phyloP scores from a whole-genome alignment of 352 stramenopile genomes.

The Phytophthora pinifolia region DNA sequence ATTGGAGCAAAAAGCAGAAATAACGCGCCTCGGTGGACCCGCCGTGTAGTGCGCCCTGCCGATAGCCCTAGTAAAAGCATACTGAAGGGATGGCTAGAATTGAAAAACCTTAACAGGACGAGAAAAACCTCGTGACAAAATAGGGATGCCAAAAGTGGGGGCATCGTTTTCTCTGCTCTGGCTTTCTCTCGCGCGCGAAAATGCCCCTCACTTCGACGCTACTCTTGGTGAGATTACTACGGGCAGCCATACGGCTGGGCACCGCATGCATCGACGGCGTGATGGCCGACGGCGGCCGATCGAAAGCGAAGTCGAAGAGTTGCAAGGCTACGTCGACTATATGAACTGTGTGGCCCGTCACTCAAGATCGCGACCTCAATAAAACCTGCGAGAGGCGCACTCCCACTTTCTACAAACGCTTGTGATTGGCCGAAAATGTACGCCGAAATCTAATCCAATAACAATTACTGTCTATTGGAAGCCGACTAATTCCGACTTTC shows the following conservation, averaged over 20 bases:
- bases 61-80: conserved; percentile 23
- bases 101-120: conserved; percentile 19
- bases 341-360: conserved; percentile 1
- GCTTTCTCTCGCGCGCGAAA: conserved; percentile 36
- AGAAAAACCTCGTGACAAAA: conserved; percentile 27
- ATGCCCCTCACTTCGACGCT: conserved; percentile 3
- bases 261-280: background rate
- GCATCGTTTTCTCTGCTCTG: conserved; percentile 29
- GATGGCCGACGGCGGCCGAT: no score
- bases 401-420: conserved; percentile 8
- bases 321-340: conserved; percentile 5
- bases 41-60: background rate
- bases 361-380: conserved; percentile 27
- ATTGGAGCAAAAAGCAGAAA: conserved; percentile 38
- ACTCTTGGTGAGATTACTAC: conserved; percentile 27
- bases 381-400: conserved; percentile 25
- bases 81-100: conserved; percentile 12
- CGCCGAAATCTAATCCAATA: no score
- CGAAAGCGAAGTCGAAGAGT: no score
- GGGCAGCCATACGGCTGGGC: background rate
- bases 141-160: conserved; percentile 17
- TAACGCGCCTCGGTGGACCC: conserved; percentile 21
- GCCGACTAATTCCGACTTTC: no score
- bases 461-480: no score
- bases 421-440: conserved; percentile 11